Evolutionary conservation across 208 protist genomes (phyloP), one percentile per base, ranked within the genome.

Genomic region (Acanthamoeba quina): DNA sequence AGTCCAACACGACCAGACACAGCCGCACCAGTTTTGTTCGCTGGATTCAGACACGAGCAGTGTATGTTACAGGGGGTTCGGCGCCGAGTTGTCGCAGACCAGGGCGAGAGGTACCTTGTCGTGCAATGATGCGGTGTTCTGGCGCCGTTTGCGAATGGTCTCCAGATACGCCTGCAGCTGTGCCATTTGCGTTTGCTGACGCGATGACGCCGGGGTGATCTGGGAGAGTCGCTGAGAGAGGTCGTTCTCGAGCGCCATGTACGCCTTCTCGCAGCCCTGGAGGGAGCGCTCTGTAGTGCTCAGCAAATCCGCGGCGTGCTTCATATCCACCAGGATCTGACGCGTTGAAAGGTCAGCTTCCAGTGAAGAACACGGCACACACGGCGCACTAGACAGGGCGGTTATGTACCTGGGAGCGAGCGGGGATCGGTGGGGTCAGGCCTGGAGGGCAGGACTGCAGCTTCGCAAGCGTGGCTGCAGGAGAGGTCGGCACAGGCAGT

Each of bases 321-420:
- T 29, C 78, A 86, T 64, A 26, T 60, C 78, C 78, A 41, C 78
- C 78, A 86, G 44, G 19, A 86, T 52, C 78, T 83, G 74, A 47
- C 4, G 44, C 21, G 21, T 7, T 37, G 34, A 37, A 80, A 17
- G 72, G 17, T 52, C 21, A 80, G 34, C 72, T 17, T 9, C 66
- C 66, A 76, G 21, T 37, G 37, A 21, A 37, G 19, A 21, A 26
- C 44, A 52, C 72, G 52, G 10, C 44, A 31, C 15, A 56, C 49
- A 21, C 26, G 17, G 31, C 49, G 19, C 74, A 83, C 5, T 47
- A 47, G 44, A 21, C 19, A 34, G 21, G 44, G 44, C 44, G 44
- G 44, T 47, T 47, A 47, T 47, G 44, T 47, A 83, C 74, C 74
- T 86, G 78, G 31, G 78, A 26, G 15, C 78, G 78, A 31, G 78